Percentiles rank a stretch among this genome's conserved stretches.
Conservation (phyloP, 441 rosid genomes). For the Macaranga tanarius region DNA sequence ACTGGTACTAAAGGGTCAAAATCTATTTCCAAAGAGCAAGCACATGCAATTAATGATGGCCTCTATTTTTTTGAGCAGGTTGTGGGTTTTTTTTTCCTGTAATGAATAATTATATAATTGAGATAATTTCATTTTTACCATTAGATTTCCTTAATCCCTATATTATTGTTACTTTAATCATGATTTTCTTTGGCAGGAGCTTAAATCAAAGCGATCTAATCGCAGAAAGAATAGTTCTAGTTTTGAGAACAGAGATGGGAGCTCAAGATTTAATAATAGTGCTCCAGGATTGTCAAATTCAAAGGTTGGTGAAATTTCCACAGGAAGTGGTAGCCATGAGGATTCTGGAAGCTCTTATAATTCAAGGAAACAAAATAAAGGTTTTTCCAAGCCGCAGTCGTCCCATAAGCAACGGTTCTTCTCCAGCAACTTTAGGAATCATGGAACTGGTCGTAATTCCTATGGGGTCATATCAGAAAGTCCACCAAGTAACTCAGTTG, state of each 20-base stretch:
- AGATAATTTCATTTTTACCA: constrained; percentile 1
- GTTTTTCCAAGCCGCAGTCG: constrained; percentile 56
- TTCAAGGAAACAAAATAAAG: constrained; percentile 64
- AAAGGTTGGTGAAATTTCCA: constrained; percentile 48
- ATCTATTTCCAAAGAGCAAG: constrained; percentile 69
- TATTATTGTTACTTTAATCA: constrained; percentile 18
- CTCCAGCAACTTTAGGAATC: constrained; percentile 77
- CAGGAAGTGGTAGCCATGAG: constrained; percentile 48
- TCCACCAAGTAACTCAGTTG: constrained; percentile 93
- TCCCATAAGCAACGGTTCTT: constrained; percentile 76
- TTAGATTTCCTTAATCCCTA: constrained; percentile 8
- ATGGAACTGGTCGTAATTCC: constrained; percentile 52
- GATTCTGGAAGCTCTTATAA: constrained; percentile 48
- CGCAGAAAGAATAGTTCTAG: constrained; percentile 50
- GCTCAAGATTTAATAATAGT: constrained; percentile 35
- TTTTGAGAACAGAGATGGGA: constrained; percentile 60
- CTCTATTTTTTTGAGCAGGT: constrained; percentile 96
- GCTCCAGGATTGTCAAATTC: constrained; percentile 42
- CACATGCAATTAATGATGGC: constrained; percentile 84
- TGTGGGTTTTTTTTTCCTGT: constrained; percentile 19
- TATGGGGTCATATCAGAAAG: constrained; percentile 72
- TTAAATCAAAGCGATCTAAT: constrained; percentile 54
- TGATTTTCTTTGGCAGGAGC: constrained; percentile 53
- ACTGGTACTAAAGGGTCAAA: constrained; percentile 44
- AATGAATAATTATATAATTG: constrained; percentile 12